Conservation (phyloP, 805 yeast genomes). For the Saccharomyces cerevisiae region DNA sequence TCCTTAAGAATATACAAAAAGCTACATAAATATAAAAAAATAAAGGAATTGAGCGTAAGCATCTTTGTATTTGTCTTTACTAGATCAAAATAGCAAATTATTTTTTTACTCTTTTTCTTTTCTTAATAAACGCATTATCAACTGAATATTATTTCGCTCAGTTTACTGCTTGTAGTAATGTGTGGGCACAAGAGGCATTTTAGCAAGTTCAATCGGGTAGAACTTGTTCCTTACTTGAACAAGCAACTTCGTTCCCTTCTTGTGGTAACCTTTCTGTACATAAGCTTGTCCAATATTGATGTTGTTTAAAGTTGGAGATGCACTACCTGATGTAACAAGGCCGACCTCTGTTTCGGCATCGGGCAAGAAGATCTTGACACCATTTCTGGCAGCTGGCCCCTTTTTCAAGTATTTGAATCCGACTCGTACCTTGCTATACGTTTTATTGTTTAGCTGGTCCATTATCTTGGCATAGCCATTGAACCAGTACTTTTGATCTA, state of each 20-base stretch:
- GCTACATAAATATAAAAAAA: not conserved
- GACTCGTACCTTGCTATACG: slow-evolving; percentile 51
- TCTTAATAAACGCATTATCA: not conserved
- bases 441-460: slow-evolving; percentile 61
- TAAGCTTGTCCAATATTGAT: slow-evolving; percentile 89
- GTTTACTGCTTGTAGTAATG: slow-evolving; percentile 49
- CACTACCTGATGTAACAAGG: slow-evolving; percentile 50
- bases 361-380: slow-evolving; percentile 52
- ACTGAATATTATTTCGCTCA: not conserved
- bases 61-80: not conserved
- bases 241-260: slow-evolving; percentile 62
- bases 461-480: slow-evolving; percentile 71
- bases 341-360: slow-evolving; percentile 48
- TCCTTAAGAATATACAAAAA: not conserved
- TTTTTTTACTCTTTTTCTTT: not conserved
- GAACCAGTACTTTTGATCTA: slow-evolving; percentile 37
- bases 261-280: slow-evolving; percentile 59
- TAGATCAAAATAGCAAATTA: not conserved
- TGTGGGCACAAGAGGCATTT: slow-evolving; percentile 77
- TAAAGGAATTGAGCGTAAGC: not conserved
- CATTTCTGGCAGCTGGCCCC: slow-evolving; percentile 93
- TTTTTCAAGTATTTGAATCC: slow-evolving; percentile 54
- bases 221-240: slow-evolving; percentile 79
- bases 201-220: slow-evolving; percentile 66
- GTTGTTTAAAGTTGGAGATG: slow-evolving; percentile 60